Evolutionary conservation across 176 grass and related monocot genomes (phyloP).

Genomic region (Themeda triandra): DNA sequence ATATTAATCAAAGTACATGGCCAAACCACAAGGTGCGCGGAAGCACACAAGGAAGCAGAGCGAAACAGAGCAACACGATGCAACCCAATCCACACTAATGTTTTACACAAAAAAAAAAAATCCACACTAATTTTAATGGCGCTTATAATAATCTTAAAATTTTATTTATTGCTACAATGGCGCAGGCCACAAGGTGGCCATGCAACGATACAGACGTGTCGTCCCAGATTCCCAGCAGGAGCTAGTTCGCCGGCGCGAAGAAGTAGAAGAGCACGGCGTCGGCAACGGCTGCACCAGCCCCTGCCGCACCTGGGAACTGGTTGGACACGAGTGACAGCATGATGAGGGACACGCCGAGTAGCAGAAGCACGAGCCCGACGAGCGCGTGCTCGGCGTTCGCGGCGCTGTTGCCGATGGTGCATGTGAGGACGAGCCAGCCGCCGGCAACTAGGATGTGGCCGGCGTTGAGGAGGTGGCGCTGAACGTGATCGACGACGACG

Average conservation of each 20-base stretch:
- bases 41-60: too few relatives aligned
- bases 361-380: not conserved
- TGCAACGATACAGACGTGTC: too few relatives aligned
- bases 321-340: not conserved
- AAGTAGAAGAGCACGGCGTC: not conserved
- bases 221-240: not conserved
- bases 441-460: not conserved
- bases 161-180: too few relatives aligned
- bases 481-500: not conserved
- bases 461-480: not conserved
- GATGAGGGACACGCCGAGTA: not conserved
- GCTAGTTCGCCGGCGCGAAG: slow-evolving; percentile 5
- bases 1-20: too few relatives aligned
- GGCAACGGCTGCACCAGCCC: not conserved
- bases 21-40: too few relatives aligned
- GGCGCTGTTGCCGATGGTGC: not conserved
- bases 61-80: too few relatives aligned
- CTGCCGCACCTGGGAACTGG: not conserved
- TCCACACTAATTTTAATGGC: too few relatives aligned
- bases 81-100: too few relatives aligned
- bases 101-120: too few relatives aligned
- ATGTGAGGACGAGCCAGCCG: slow-evolving; percentile 1
- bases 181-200: too few relatives aligned
- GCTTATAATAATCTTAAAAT: too few relatives aligned
- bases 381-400: not conserved